Conservation (phyloP, 306 rosid genomes). For the Hylodesmum podocarpum region DNA sequence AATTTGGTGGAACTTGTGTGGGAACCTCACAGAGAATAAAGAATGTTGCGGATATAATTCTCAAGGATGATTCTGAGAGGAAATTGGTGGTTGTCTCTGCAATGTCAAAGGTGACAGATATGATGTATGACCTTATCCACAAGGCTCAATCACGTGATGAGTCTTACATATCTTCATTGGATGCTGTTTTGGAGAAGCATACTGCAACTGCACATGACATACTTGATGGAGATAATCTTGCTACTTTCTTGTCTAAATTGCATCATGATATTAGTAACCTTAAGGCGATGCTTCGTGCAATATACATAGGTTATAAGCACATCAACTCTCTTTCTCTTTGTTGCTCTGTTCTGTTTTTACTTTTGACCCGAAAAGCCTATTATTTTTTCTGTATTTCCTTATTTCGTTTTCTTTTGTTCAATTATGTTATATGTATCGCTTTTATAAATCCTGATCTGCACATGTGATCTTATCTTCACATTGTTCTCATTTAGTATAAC, state of each 20-base stretch:
- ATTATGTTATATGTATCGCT: not conserved
- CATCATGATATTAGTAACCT: slow-evolving; percentile 72
- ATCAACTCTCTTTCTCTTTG: slow-evolving; percentile 19
- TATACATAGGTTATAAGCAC: slow-evolving; percentile 68
- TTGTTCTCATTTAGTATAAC: not conserved
- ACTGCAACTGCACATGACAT: slow-evolving; percentile 73
- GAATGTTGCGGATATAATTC: slow-evolving; percentile 72
- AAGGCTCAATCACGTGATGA: slow-evolving; percentile 93
- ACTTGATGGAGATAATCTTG: slow-evolving; percentile 78
- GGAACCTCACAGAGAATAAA: slow-evolving; percentile 82
- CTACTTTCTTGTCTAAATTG: slow-evolving; percentile 69
- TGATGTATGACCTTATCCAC: slow-evolving; percentile 90
- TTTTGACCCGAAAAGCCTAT: not conserved
- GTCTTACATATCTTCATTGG: slow-evolving; percentile 71
- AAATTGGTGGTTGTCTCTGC: slow-evolving; percentile 92
- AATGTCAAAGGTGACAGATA: slow-evolving; percentile 94
- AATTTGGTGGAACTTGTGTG: slow-evolving; percentile 97
- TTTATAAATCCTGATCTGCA: slow-evolving; percentile 1
- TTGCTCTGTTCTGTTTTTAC: not conserved
- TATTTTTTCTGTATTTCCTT: not conserved
- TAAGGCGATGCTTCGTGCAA: slow-evolving; percentile 97
- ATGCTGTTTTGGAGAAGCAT: slow-evolving; percentile 82
- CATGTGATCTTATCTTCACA: not conserved
- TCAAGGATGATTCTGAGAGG: slow-evolving; percentile 78
- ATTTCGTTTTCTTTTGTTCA: not conserved